Evolutionary conservation across 1,284 basidiomycete species (phyloP), one percentile per base, ranked within the genome.

Genomic region (Microbotryum violaceum): DNA sequence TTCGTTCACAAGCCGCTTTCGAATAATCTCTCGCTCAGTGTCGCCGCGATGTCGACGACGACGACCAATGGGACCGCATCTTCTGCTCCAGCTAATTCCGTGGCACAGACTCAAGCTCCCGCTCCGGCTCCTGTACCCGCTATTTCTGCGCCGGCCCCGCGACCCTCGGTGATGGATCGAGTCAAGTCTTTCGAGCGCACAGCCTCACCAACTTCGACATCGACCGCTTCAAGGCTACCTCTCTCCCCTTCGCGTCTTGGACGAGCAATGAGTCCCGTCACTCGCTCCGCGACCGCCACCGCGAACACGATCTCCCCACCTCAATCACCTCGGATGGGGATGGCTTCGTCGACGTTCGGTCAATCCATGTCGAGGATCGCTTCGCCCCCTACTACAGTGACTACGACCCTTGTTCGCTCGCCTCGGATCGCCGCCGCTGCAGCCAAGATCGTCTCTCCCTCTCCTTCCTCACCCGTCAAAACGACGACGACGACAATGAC

Each of bases 81-180:
- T 25, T 33, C 20, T 14, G 14, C 49, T 25, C 12, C 57, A 8
- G n/a, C 16, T 21, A 12, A 18, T 6, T 6, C 31, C 56, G 46
- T 37, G 56, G n/a, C 37, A 42, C n/a, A 62, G 54, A 57, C 53
- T 25, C 49, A 25, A 20, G 33, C 52, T 27, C 31, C 45, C 23
- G 52, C 33, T 45, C 33, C 58, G 14, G 48, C 51, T 23, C 48
- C 58, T 23, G 46, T 25, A 45, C 45, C 49, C 25, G 33, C 47
- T 7, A 29, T 48, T n/a, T 44, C 23, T 20, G 25, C 58, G 2
- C 53, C 53, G 23, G 44, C 46, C 16, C 61, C 62, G 16, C 67
- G 65, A 1, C 65, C 67, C 18, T 66, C 64, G 7, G 64, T 68
- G 45, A 66, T 64, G 62, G 67, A 68, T 31, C 61, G 65, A 12